phyloP scores from a whole-genome alignment of 1,139 yeast genomes.

The Suhomyces panamericanus region DNA sequence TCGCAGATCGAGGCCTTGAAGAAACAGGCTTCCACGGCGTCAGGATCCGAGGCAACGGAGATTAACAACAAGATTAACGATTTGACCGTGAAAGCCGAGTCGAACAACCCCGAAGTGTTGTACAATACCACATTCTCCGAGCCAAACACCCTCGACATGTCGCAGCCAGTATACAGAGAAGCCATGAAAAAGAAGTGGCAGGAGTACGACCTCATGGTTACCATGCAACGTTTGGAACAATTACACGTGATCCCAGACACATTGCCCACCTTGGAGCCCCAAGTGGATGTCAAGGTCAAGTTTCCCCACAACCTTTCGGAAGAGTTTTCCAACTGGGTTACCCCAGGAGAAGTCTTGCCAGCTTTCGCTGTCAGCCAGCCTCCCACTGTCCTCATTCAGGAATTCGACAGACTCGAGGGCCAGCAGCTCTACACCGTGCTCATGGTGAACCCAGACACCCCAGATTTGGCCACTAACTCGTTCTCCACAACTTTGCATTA shows the following conservation, averaged over 20 bases:
- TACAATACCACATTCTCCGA: slow-evolving; percentile 55
- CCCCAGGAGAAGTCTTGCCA: slow-evolving; percentile 76
- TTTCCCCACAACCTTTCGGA: slow-evolving; percentile 69
- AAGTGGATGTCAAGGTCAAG: slow-evolving; percentile 70
- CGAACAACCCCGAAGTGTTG: slow-evolving; percentile 77
- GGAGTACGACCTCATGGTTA: slow-evolving; percentile 60
- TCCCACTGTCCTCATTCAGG: slow-evolving; percentile 74
- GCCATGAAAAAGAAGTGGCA: slow-evolving; percentile 73
- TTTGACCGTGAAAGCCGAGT: slow-evolving; percentile 51
- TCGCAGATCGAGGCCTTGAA: slow-evolving; percentile 19
- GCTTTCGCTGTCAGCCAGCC: slow-evolving; percentile 70
- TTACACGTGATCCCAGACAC: slow-evolving; percentile 90
- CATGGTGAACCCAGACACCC: slow-evolving; percentile 89
- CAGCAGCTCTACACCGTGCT: slow-evolving; percentile 67
- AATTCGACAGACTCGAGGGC: slow-evolving; percentile 53
- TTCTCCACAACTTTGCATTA: slow-evolving; percentile 75
- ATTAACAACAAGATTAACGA: slow-evolving; percentile 21
- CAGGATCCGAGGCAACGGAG: slow-evolving; percentile 8
- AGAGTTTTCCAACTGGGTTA: slow-evolving; percentile 57
- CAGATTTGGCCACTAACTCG: slow-evolving; percentile 69
- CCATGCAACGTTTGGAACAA: slow-evolving; percentile 89
- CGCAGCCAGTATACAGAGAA: slow-evolving; percentile 77
- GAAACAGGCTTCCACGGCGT: slow-evolving; percentile 8
- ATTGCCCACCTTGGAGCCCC: slow-evolving; percentile 83
- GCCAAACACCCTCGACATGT: slow-evolving; percentile 56